Conservation (phyloP, 768 basidiomycete species). For the Pleurotus sapidus region DNA sequence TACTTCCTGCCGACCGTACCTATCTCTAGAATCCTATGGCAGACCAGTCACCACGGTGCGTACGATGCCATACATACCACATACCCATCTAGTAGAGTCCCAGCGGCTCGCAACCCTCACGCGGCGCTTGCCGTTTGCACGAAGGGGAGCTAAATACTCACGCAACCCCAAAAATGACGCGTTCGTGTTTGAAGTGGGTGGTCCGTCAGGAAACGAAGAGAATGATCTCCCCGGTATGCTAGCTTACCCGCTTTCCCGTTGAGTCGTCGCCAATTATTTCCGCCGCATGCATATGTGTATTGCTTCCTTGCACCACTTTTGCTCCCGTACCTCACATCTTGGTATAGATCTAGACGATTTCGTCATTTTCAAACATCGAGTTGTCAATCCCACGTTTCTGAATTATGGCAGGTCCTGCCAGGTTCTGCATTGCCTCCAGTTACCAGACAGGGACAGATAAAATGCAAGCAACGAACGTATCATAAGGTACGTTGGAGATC, state of each 20-base stretch:
- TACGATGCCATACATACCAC: not conserved
- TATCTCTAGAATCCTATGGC: not conserved
- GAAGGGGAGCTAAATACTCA: not conserved
- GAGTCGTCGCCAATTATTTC: too few species aligned
- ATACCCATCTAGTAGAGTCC: slow-evolving; percentile 4
- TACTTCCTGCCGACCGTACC: not conserved
- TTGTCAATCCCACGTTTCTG: not conserved
- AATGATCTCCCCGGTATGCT: too few species aligned
- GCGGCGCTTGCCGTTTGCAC: not conserved
- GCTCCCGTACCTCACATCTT: too few species aligned
- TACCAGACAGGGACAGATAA: not conserved
- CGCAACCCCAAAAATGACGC: too few species aligned
- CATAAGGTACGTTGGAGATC: not conserved
- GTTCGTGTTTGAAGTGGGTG: too few species aligned
- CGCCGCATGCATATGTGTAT: too few species aligned
- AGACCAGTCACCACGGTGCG: not conserved
- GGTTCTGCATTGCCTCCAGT: not conserved
- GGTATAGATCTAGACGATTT: not conserved
- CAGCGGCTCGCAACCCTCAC: not conserved
- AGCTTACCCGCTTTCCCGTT: too few species aligned
- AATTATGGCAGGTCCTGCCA: slow-evolving; percentile 1
- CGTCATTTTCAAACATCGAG: not conserved
- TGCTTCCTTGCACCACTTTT: too few species aligned
- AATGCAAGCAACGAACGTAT: not conserved
- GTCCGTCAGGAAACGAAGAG: too few species aligned